phyloP scores from a whole-genome alignment of 768 basidiomycete species.

The Lentinula edodes region DNA sequence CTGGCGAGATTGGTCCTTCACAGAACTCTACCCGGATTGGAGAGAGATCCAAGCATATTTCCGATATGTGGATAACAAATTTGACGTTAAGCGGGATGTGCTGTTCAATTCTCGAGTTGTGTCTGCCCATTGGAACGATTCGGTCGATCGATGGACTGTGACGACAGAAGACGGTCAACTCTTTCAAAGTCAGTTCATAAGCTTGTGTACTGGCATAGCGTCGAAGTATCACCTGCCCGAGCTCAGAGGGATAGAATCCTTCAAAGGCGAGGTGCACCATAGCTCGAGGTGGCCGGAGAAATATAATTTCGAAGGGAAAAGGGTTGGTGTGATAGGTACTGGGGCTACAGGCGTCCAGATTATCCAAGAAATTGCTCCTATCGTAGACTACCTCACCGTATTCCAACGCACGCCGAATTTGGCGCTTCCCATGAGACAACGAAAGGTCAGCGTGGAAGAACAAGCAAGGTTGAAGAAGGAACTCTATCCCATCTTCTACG shows the following conservation, averaged over 20 bases:
- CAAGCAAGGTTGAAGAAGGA: background rate
- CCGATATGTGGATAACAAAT: slow-evolving; percentile 1
- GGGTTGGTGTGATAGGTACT: slow-evolving; percentile 7
- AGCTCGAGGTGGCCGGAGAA: slow-evolving; percentile 1
- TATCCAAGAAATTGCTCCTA: slow-evolving; percentile 8
- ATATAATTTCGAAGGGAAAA: background rate
- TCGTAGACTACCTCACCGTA: slow-evolving; percentile 8
- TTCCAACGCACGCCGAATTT: slow-evolving; percentile 11
- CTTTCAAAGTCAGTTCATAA: background rate
- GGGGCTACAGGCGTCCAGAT: slow-evolving; percentile 3
- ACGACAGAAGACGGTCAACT: background rate
- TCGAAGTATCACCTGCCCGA: background rate
- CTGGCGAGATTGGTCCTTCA: background rate
- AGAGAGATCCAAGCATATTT: slow-evolving; percentile 2
- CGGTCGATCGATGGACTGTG: background rate
- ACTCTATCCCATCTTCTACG: background rate
- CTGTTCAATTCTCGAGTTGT: slow-evolving; percentile 2
- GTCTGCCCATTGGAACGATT: background rate
- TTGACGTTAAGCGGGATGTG: slow-evolving; percentile 1
- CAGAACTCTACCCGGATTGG: background rate
- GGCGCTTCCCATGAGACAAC: slow-evolving; percentile 1
- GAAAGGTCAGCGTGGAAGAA: background rate
- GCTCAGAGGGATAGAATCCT: slow-evolving; percentile 1
- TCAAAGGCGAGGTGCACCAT: slow-evolving; percentile 2
- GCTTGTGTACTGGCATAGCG: slow-evolving; percentile 3